A percentile compares a stretch with the other conserved stretches of the same genome.
These are phyloP conservation scores for Talaromyces atroroseus DNA, from an alignment of 2,329 filamentous ascomycete genomes.

Conservation along the genomic window DNA sequence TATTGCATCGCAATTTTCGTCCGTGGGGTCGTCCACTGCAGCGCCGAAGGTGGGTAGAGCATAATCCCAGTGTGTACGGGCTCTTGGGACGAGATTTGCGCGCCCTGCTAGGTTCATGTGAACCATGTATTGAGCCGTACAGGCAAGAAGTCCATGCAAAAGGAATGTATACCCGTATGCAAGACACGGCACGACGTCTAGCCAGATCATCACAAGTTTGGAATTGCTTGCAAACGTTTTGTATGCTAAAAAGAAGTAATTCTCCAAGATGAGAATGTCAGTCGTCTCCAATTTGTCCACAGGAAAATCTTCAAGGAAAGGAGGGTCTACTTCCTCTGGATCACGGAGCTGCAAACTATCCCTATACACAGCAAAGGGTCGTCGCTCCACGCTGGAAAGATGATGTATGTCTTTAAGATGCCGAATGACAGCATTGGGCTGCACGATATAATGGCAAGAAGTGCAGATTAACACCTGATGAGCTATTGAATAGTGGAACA, in stretches of 20 bases:
- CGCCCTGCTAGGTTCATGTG: constrained; percentile 20
- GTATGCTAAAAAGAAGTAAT: neutral
- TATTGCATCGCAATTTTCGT: constrained; percentile 18
- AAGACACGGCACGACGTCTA: constrained; percentile 27
- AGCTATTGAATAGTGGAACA: constrained; percentile 16
- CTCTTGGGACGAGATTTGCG: constrained; percentile 21
- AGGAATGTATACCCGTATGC: constrained; percentile 32
- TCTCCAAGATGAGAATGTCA: neutral
- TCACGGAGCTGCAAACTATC: constrained; percentile 3
- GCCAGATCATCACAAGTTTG: neutral
- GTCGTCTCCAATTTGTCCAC: constrained; percentile 13
- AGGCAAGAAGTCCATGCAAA: constrained; percentile 39
- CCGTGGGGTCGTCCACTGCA: constrained; percentile 15
- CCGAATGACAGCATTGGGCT: constrained; percentile 21
- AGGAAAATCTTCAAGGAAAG: constrained; percentile 21
- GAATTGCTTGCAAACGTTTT: neutral
- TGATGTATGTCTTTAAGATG: constrained; percentile 28
- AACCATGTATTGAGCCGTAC: constrained; percentile 35
- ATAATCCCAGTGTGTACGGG: constrained; percentile 10
- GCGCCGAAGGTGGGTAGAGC: constrained; percentile 7
- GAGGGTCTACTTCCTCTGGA: constrained; percentile 18
- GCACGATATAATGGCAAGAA: constrained; percentile 23
- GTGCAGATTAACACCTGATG: constrained; percentile 21
- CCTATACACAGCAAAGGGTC: constrained; percentile 13
- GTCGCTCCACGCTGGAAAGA: constrained; percentile 15